phyloP scores from a whole-genome alignment of 805 yeast species.

The Ogataea allantospora region DNA sequence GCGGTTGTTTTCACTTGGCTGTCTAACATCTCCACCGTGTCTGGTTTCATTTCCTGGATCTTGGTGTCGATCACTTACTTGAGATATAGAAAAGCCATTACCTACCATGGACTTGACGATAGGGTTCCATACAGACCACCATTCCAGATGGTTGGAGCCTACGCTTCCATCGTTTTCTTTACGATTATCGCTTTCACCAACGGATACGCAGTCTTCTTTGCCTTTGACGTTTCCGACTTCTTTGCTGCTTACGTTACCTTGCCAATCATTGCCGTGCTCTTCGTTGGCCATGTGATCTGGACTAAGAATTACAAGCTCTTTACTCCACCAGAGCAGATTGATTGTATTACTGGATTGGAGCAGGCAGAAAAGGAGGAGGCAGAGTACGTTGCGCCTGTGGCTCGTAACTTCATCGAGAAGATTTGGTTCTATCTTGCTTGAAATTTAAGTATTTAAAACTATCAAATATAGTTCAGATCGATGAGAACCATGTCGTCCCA shows the following conservation, averaged over 20 bases:
- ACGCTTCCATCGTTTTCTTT: slow-evolving; percentile 43
- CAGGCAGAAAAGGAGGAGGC: slow-evolving; percentile 54
- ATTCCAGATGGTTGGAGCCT: slow-evolving; percentile 59
- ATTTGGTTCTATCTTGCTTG: slow-evolving; percentile 49
- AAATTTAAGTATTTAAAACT: background rate
- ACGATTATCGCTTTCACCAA: slow-evolving; percentile 45
- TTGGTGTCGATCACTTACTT: slow-evolving; percentile 52
- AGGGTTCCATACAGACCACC: slow-evolving; percentile 57
- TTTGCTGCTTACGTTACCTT: slow-evolving; percentile 66
- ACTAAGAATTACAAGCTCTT: slow-evolving; percentile 45
- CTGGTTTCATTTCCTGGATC: slow-evolving; percentile 68
- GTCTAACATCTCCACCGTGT: slow-evolving; percentile 61
- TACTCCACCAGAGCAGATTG: slow-evolving; percentile 56
- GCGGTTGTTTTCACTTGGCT: slow-evolving; percentile 66
- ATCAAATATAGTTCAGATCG: too few relatives aligned
- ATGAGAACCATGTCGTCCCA: too few relatives aligned
- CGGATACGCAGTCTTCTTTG: slow-evolving; percentile 63
- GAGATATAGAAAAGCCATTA: slow-evolving; percentile 64
- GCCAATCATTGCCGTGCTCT: slow-evolving; percentile 52
- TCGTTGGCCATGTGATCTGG: slow-evolving; percentile 55
- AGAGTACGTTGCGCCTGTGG: slow-evolving; percentile 27
- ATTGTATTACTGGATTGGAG: slow-evolving; percentile 59
- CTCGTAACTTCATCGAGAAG: slow-evolving; percentile 42
- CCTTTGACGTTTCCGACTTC: slow-evolving; percentile 51
- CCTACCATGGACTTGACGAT: slow-evolving; percentile 47